Percentiles rank a stretch among this genome's conserved stretches.
phyloP scores from a whole-genome alignment of 2,329 filamentous ascomycete species.

The Monilinia fructigena region DNA sequence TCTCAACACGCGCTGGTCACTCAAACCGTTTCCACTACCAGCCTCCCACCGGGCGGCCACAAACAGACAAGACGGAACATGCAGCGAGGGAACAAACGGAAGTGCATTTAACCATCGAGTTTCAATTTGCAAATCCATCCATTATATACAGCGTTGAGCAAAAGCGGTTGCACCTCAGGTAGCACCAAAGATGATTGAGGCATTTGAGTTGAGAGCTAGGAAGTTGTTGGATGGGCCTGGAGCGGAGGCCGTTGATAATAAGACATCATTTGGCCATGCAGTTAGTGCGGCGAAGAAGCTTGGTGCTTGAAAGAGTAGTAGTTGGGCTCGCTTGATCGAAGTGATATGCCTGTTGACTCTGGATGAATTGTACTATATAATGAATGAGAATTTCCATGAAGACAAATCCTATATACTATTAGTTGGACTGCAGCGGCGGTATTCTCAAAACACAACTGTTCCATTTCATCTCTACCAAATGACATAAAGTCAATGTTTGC shows the following conservation, averaged over 20 bases:
- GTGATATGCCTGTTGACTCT: background rate
- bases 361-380: constrained; percentile 2
- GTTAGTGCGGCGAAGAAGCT: constrained; percentile 23
- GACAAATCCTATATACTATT: background rate
- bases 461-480: background rate
- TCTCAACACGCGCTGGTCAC: constrained; percentile 68
- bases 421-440: background rate
- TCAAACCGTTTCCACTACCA: constrained; percentile 52
- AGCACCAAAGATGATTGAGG: constrained; percentile 84
- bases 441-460: background rate
- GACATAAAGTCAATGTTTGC: background rate
- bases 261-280: constrained; percentile 15
- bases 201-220: constrained; percentile 80
- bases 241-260: constrained; percentile 16
- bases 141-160: constrained; percentile 79
- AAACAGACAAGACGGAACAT: constrained; percentile 34
- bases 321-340: background rate
- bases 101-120: constrained; percentile 74
- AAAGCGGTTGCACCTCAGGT: constrained; percentile 80
- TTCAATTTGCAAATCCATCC: constrained; percentile 87
- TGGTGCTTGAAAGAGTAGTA: constrained; percentile 6
- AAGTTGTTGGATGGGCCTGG: constrained; percentile 48
- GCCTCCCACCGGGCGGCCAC: constrained; percentile 43
- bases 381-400: background rate
- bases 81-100: constrained; percentile 56